Percentiles rank a stretch among this genome's conserved stretches.
These are phyloP conservation scores for Aphanomyces cochlioides DNA, from an alignment of 352 stramenopile genomes.

Conservation along the genomic window DNA sequence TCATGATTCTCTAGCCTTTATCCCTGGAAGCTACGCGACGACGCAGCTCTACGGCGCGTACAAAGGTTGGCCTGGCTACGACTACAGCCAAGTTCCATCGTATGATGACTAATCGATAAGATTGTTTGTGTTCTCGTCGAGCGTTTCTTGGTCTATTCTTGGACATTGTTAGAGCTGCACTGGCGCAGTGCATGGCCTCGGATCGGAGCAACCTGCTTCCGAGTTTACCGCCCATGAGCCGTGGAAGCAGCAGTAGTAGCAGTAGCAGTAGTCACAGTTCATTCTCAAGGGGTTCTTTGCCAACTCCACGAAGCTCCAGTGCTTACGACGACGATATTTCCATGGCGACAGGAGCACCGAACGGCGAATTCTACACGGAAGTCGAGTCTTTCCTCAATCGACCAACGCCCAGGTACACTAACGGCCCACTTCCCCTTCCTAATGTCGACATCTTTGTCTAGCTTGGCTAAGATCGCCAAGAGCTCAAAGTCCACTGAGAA, in stretches of 20 bases:
- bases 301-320: background rate
- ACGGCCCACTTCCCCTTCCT: background rate
- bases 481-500: conserved; percentile 28
- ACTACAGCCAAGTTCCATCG: conserved; percentile 79
- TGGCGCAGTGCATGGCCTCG: background rate
- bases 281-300: background rate
- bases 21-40: conserved; percentile 74
- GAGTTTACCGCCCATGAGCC: background rate
- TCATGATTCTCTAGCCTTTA: conserved; percentile 53
- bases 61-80: conserved; percentile 81
- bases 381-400: conserved; percentile 74
- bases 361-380: conserved; percentile 55
- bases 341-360: background rate
- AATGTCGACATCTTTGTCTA: conserved; percentile 43
- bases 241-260: background rate
- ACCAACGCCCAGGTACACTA: conserved; percentile 46
- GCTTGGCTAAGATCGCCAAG: conserved; percentile 31
- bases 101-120: conserved; percentile 60
- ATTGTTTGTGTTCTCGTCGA: background rate
- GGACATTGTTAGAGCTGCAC: background rate
- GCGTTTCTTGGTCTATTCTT: background rate
- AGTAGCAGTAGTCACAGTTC: background rate
- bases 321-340: conserved; percentile 7
- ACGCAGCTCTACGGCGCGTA: conserved; percentile 75
- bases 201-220: background rate